Evolutionary conservation across 768 basidiomycete genomes (phyloP).

Genomic region (Fomitopsis serialis): DNA sequence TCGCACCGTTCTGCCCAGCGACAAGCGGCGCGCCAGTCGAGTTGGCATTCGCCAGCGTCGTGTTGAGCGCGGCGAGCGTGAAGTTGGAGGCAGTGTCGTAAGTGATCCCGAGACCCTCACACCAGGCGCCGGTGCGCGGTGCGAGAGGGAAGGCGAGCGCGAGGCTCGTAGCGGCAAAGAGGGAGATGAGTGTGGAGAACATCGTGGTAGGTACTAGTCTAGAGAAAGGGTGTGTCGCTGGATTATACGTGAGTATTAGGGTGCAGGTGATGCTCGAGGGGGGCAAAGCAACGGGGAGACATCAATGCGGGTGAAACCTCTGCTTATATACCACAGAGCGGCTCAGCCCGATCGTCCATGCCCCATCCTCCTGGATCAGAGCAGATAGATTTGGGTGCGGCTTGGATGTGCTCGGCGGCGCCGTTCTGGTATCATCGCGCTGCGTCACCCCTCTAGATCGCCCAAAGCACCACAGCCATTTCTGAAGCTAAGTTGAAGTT

Average conservation of each 20-base stretch:
- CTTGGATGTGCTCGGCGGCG: no score
- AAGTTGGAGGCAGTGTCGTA: conserved; percentile 32
- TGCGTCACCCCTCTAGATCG: no score
- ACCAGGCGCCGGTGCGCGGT: conserved; percentile 11
- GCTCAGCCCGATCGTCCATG: no score
- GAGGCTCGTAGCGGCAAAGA: conserved; percentile 7
- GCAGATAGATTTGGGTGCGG: no score
- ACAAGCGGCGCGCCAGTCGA: conserved; percentile 42
- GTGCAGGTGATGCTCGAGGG: no score
- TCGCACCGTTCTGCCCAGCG: conserved; percentile 28
- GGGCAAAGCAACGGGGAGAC: no score
- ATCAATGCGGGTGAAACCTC: no score
- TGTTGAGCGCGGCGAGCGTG: conserved; percentile 41
- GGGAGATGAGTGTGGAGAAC: conserved; percentile 9
- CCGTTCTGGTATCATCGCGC: no score
- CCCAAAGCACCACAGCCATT: no score
- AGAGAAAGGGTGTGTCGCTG: neutral
- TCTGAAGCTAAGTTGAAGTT: no score
- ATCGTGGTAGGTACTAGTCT: conserved; percentile 5
- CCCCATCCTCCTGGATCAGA: no score
- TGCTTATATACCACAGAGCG: no score
- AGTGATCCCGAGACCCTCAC: conserved; percentile 17
- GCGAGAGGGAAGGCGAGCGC: conserved; percentile 6
- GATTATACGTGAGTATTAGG: neutral
- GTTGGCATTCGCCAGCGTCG: conserved; percentile 36